Evolutionary conservation across 495 filamentous ascomycete genomes (phyloP).

Genomic region (Rusavskia elegans): DNA sequence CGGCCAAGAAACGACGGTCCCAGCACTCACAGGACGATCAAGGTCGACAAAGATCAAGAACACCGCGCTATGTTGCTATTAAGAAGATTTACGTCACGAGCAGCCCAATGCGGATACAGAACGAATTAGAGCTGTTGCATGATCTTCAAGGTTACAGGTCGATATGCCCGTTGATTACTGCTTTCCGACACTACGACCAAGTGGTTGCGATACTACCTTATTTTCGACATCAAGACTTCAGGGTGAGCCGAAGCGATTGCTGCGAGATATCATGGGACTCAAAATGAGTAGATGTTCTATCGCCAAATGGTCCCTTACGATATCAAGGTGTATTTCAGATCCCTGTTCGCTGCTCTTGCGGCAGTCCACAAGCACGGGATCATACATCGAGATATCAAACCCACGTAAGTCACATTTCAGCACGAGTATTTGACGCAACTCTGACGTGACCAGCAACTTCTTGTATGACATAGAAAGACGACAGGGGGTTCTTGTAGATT

Average conservation of each 20-base stretch:
- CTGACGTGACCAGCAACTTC: slow-evolving; percentile 48
- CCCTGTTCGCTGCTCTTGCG: slow-evolving; percentile 68
- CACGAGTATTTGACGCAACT: background rate
- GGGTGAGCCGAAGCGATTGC: slow-evolving; percentile 19
- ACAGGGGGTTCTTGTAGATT: slow-evolving; percentile 87
- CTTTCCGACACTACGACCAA: slow-evolving; percentile 84
- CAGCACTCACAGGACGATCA: slow-evolving; percentile 18
- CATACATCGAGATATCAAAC: slow-evolving; percentile 94
- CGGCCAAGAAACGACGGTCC: slow-evolving; percentile 31
- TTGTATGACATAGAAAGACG: slow-evolving; percentile 72
- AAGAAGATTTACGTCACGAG: slow-evolving; percentile 99
- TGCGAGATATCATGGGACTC: background rate
- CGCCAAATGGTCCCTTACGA: slow-evolving; percentile 69
- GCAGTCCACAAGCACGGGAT: slow-evolving; percentile 73
- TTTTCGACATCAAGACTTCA: slow-evolving; percentile 90
- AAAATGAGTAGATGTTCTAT: slow-evolving; percentile 51
- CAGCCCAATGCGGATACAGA: slow-evolving; percentile 80
- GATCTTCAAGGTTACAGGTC: slow-evolving; percentile 66
- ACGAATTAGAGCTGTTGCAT: slow-evolving; percentile 92
- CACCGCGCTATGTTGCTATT: slow-evolving; percentile 74
- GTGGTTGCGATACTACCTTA: slow-evolving; percentile 90
- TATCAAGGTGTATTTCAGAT: slow-evolving; percentile 77
- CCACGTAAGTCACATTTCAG: slow-evolving; percentile 40
- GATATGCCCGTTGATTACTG: slow-evolving; percentile 91
- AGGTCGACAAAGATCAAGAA: slow-evolving; percentile 14